Base-by-base conservation (phyloP, 306 rosid genomes). In the Phaseolus lunatus region DNA sequence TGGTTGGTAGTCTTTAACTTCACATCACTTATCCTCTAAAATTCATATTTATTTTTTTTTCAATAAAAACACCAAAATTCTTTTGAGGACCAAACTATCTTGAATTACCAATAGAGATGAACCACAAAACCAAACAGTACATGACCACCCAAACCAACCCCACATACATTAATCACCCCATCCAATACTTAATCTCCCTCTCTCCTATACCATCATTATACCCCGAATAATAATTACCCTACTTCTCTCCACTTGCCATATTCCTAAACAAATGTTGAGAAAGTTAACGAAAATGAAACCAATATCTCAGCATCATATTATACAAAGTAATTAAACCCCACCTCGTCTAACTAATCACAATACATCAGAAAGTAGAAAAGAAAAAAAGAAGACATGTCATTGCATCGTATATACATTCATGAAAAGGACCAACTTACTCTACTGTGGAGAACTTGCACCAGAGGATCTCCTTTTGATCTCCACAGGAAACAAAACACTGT, bases 361-460 rank as follows among this genome's bases (percentile, higher is more conserved):
- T 74, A 88, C 87, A 90, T 53, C 11, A 45, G 57, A 78, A 43
- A 73, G 59, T 16, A 41, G 48, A 45, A 3, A 27, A 33, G 27
- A 15, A 41, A 15, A 41, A 59, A 22, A 24, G 13, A 71, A 39
- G 68, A 74, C 82, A 83, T 84, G 87, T 76, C 84, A 78, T 83
- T 82, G 86, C 81, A 79, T 39, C 2, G 31, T 81, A 82, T 75
- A 76, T 75, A 82, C 87, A 83, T 77, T 58, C 59, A 82, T 35
- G 19, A 77, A 77, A 77, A 78, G 64, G 41, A 79, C 89, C 78
- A 81, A 85, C 89, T 86, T 85, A 84, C 89, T 85, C 44, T 77
- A 77, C 66, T 26, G 52, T 63, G 71, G 54, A 83, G 77, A 72
- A 75, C 80, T 66, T 75, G 82, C 84, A 75, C 81, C 88, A 84